A percentile compares a stretch with the other conserved stretches of the same genome.
Evolutionary conservation across 139 green algal genomes (phyloP).

Genomic region (Tetradesmus lagerheimii): DNA sequence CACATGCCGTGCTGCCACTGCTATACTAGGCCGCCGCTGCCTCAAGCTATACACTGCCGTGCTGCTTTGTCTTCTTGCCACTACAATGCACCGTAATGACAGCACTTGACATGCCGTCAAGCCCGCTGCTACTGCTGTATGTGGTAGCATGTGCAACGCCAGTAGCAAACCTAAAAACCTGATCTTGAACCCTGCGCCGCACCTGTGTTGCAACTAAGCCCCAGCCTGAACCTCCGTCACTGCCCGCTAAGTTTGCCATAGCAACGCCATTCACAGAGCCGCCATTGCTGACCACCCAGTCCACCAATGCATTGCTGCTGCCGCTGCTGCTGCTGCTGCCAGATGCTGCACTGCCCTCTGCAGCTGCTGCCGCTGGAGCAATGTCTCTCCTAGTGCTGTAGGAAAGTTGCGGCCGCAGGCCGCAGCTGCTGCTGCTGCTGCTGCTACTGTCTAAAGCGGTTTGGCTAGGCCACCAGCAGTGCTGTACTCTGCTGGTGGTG

Average conservation of each 20-base stretch:
- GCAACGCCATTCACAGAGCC: slow-evolving; percentile 38
- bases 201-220: slow-evolving; percentile 33
- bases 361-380: background rate
- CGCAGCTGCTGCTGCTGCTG: background rate
- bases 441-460: background rate
- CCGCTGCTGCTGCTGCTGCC: background rate
- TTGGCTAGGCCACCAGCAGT: background rate
- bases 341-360: background rate
- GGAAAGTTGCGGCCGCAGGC: background rate
- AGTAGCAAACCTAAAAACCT: too few relatives aligned
- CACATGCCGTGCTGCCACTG: too few relatives aligned
- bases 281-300: slow-evolving; percentile 30
- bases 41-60: too few relatives aligned
- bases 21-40: too few relatives aligned
- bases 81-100: too few relatives aligned
- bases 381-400: background rate
- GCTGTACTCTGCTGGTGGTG: background rate
- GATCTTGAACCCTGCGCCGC: background rate
- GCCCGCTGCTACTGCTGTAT: too few relatives aligned
- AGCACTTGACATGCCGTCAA: too few relatives aligned
- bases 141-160: too few relatives aligned
- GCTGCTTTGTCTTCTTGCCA: too few relatives aligned
- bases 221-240: slow-evolving; percentile 50
- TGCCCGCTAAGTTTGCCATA: slow-evolving; percentile 40
- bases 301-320: slow-evolving; percentile 16